Evolutionary conservation across 257 asterid genomes (phyloP), one percentile per base, ranked within the genome.

Genomic region (Cruciata laevipes): DNA sequence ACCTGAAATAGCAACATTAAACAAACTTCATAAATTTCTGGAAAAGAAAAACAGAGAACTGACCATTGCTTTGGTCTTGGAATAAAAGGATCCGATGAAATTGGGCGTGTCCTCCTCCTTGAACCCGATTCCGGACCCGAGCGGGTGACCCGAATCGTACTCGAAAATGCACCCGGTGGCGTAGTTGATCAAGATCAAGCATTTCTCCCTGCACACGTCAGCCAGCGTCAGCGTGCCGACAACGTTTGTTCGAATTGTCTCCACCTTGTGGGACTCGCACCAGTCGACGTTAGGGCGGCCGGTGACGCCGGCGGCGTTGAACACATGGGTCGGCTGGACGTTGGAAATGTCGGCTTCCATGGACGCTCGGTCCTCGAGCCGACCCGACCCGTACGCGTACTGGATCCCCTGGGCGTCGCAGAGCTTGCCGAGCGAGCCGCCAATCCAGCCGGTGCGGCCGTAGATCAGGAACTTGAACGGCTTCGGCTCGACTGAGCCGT

Each of bases 31-130:
- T 3, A 20, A 55, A 55, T 7, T 21, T 1, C 1, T 18, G 0
- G 55, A 30, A 58, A 32, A 1, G n/a, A 18, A 17, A 27, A 18
- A 20, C 65, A 18, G 52, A 1, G 18, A 16, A 69, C 85, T 56
- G 79, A 87, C 97, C 94, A 87, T 87, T 14, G 94, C 94, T 75
- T 90, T 90, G 69, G 97, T 90, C 89, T 90, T 87, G 78, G 97
- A 90, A 75, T 90, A 90, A 61, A 84, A 86, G 42, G 97, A 90
- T 81, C 95, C 97, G 30, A 74, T 79, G 42, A 90, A 90, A 75
- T 90, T 90, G 61, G 97, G 97, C 24, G 27, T 86, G 40, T 90
- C 95, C 81, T 90, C 97, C 82, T 90, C 97, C 89, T 86, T 87
- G 71, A 87, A 90, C 7, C 95, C 97, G 51, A 86, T 23, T 21